Percentiles rank a stretch among this genome's conserved stretches.
phyloP scores from a whole-genome alignment of 148 eudicot genomes.

The Chenopodium quinoa region DNA sequence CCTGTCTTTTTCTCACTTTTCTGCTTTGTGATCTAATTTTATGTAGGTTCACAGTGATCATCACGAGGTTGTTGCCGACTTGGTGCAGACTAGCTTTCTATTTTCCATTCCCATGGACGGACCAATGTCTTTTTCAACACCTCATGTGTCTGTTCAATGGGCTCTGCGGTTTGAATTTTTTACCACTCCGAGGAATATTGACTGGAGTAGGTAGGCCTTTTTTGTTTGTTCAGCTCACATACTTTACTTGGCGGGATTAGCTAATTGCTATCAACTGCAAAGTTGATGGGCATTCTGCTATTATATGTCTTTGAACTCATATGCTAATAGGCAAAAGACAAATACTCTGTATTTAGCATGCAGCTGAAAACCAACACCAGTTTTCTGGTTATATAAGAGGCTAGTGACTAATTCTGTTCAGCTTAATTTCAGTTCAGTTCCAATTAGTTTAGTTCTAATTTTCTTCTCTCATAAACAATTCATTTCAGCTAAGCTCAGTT shows the following conservation, averaged over 20 bases:
- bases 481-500: no score
- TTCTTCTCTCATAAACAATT: no score
- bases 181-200: conserved; percentile 79
- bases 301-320: not conserved
- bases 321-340: not conserved
- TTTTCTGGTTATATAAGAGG: no score
- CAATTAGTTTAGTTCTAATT: no score
- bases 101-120: conserved; percentile 97
- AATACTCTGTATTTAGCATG: not conserved
- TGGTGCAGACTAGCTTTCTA: conserved; percentile 90
- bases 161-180: conserved; percentile 91
- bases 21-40: conserved; percentile 6
- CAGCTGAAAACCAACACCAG: not conserved
- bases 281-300: not conserved
- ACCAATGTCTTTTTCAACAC: conserved; percentile 92
- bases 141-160: conserved; percentile 90
- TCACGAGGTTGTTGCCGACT: conserved; percentile 88
- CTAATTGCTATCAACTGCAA: not conserved
- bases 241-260: not conserved
- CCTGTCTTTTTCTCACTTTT: not conserved
- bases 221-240: not conserved
- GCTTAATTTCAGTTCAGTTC: no score
- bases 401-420: no score
- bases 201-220: conserved; percentile 76
- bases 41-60: conserved; percentile 84